Conservation (phyloP, 331 rosid species). For the Dryas integrifolia region DNA sequence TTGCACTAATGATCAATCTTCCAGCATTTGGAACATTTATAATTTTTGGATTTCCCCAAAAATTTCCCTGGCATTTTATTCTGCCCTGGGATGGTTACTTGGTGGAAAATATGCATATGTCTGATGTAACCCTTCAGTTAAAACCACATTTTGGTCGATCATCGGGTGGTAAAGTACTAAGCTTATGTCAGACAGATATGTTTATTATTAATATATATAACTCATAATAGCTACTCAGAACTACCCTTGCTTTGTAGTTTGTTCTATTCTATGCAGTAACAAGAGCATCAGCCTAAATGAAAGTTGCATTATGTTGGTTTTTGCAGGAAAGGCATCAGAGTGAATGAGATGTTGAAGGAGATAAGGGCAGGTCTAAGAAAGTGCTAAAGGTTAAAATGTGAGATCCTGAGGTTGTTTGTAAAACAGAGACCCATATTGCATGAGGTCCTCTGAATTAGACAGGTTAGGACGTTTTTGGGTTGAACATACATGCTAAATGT, state of each 20-base stretch:
- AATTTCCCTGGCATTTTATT: too few relatives aligned
- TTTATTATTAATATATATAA: not conserved
- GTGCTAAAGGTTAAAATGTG: slow-evolving; percentile 44
- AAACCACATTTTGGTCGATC: not conserved
- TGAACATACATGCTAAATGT: not conserved
- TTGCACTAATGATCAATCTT: too few relatives aligned
- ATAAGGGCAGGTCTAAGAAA: slow-evolving; percentile 71
- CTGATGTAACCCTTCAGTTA: not conserved
- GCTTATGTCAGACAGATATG: not conserved
- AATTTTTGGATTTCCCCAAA: too few relatives aligned
- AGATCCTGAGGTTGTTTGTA: slow-evolving; percentile 16
- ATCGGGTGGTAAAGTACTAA: too few relatives aligned
- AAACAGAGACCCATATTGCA: not conserved
- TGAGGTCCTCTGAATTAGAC: not conserved
- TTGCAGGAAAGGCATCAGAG: slow-evolving; percentile 69
- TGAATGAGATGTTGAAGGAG: slow-evolving; percentile 67
- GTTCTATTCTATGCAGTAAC: not conserved
- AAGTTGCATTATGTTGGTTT: slow-evolving; percentile 19
- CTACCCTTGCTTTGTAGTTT: not conserved
- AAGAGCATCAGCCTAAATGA: not conserved
- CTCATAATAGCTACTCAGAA: not conserved
- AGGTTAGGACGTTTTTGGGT: not conserved
- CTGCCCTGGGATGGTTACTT: too few relatives aligned
- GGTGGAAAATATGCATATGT: not conserved
- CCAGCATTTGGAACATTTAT: too few relatives aligned